These are phyloP conservation scores for Cyberlindnera bimundalis DNA, from an alignment of 805 yeast species.

Conservation along the genomic window DNA sequence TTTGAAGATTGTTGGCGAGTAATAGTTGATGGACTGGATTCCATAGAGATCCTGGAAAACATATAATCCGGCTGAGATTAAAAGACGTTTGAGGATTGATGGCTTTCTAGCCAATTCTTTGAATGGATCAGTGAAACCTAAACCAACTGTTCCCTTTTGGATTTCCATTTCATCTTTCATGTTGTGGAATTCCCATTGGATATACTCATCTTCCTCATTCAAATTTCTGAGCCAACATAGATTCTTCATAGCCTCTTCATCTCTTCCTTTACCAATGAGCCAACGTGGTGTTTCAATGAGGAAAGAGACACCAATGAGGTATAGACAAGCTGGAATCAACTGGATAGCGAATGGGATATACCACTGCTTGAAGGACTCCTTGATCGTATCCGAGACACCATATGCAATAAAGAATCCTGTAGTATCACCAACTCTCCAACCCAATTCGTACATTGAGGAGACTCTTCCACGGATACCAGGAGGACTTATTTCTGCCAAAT, in stretches of 20 bases:
- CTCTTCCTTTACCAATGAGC: slow-evolving; percentile 35
- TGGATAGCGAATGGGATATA: slow-evolving; percentile 46
- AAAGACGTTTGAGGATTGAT: slow-evolving; percentile 34
- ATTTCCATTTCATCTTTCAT: slow-evolving; percentile 28
- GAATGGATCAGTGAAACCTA: slow-evolving; percentile 40
- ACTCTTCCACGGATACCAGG: slow-evolving; percentile 42
- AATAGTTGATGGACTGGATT: slow-evolving; percentile 49
- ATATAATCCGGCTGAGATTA: slow-evolving; percentile 38
- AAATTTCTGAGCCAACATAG: slow-evolving; percentile 38
- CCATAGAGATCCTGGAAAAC: slow-evolving; percentile 46
- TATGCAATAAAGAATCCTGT: slow-evolving; percentile 11
- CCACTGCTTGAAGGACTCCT: slow-evolving; percentile 36
- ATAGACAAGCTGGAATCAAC: slow-evolving; percentile 41
- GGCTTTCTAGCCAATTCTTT: slow-evolving; percentile 31
- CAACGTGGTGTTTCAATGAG: slow-evolving; percentile 47
- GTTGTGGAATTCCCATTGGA: slow-evolving; percentile 37
- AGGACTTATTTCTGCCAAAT: slow-evolving; percentile 43
- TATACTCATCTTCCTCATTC: slow-evolving; percentile 37
- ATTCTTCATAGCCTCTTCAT: slow-evolving; percentile 34
- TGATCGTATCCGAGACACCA: slow-evolving; percentile 9
- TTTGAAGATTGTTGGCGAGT: slow-evolving; percentile 47
- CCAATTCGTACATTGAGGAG: slow-evolving; percentile 13
- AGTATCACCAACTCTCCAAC: slow-evolving; percentile 15
- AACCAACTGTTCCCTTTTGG: slow-evolving; percentile 30
- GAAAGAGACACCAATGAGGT: slow-evolving; percentile 36